Evolutionary conservation across 2,329 filamentous ascomycete genomes (phyloP).

Genomic region (Intubia oerlemansii): DNA sequence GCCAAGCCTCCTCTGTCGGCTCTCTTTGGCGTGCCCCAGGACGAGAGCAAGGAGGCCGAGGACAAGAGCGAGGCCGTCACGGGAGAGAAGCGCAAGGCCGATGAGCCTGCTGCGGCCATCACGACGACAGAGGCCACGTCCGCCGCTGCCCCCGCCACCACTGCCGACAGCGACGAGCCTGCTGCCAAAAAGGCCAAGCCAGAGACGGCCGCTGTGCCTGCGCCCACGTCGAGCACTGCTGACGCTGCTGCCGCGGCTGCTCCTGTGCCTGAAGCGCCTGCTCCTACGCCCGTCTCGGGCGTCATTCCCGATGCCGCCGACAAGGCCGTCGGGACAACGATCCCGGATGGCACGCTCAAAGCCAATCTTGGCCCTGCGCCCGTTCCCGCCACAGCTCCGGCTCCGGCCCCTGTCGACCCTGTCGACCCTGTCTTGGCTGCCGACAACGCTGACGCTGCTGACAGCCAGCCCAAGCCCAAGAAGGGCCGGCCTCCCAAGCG

Average conservation of each 20-base stretch:
- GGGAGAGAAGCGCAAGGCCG: slow-evolving; percentile 11
- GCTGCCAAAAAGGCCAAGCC: slow-evolving; percentile 1
- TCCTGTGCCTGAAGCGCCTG: too few species aligned
- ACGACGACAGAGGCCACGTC: neutral
- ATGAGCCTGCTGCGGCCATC: neutral
- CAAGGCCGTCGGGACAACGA: too few species aligned
- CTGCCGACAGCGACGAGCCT: neutral
- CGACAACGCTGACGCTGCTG: neutral
- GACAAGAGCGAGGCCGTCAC: too few species aligned
- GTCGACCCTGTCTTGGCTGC: neutral
- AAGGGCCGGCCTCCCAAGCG: slow-evolving; percentile 7
- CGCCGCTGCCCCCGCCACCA: neutral
- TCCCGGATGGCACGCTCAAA: too few species aligned
- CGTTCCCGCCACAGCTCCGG: slow-evolving; percentile 1
- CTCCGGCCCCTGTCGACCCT: neutral
- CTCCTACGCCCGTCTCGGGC: too few species aligned
- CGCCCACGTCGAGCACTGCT: neutral
- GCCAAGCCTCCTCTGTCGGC: slow-evolving; percentile 1
- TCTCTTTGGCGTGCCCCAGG: too few species aligned
- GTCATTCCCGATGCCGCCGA: too few species aligned
- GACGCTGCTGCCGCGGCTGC: too few species aligned
- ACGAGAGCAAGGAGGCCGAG: too few species aligned
- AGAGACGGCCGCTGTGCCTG: neutral
- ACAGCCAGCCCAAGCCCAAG: slow-evolving; percentile 5
- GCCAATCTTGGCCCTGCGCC: too few species aligned